Conservation (phyloP, 1,284 basidiomycete species). For the Marasmius fiardii region DNA sequence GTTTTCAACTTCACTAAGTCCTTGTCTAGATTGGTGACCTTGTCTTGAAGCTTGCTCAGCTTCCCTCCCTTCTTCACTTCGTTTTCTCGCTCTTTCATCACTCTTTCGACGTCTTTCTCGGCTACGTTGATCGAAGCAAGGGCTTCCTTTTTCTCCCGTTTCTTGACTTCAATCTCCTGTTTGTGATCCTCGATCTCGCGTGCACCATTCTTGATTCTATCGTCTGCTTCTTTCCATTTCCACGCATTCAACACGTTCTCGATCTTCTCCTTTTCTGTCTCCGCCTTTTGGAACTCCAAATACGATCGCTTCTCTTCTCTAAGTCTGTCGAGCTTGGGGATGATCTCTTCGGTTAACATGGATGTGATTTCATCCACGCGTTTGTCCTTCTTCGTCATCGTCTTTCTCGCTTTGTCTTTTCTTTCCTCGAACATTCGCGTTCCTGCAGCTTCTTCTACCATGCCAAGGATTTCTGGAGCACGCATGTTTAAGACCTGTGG, state of each 20-base stretch:
- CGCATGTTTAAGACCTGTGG: constrained; percentile 94
- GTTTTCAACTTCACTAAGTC: constrained; percentile 86
- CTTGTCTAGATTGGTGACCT: constrained; percentile 79
- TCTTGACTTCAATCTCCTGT: constrained; percentile 45
- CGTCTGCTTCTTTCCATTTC: constrained; percentile 74
- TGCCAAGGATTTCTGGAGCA: constrained; percentile 94
- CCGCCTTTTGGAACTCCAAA: constrained; percentile 89
- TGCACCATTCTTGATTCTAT: constrained; percentile 44
- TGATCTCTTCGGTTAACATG: constrained; percentile 87
- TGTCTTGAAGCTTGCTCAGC: constrained; percentile 75
- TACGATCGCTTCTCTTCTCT: constrained; percentile 89
- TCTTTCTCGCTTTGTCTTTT: constrained; percentile 96
- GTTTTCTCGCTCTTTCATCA: constrained; percentile 59
- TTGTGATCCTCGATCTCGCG: constrained; percentile 58
- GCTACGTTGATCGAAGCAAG: constrained; percentile 61
- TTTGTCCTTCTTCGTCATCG: constrained; percentile 98
- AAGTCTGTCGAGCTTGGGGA: constrained; percentile 91
- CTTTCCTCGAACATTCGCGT: constrained; percentile 99
- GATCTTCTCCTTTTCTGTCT: constrained; percentile 87
- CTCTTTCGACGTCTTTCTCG: constrained; percentile 70
- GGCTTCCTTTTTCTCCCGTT: constrained; percentile 46
- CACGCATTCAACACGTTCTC: constrained; percentile 83
- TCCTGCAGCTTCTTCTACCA: constrained; percentile 99
- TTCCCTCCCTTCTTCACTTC: constrained; percentile 79
- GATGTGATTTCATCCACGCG: constrained; percentile 88